These are phyloP conservation scores for Agrocybe chaxingu DNA, from an alignment of 768 basidiomycete species.

Conservation along the genomic window DNA sequence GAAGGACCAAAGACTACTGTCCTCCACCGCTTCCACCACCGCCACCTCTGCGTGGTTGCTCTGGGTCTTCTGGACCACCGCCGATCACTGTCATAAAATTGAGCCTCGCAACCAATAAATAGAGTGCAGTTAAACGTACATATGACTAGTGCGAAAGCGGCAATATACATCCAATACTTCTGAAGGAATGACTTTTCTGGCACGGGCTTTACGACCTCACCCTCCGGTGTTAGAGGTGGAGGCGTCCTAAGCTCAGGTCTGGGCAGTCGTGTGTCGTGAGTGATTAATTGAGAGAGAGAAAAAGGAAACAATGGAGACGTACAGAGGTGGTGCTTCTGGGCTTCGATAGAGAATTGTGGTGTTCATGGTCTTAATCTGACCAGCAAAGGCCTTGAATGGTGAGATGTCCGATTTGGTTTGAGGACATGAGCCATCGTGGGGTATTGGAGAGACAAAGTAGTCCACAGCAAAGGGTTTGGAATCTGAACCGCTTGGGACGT, in stretches of 20 bases:
- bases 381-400: constrained; percentile 22
- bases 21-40: not conserved
- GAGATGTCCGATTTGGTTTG: constrained; percentile 22
- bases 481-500: constrained; percentile 37
- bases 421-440: constrained; percentile 69
- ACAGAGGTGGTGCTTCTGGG: constrained; percentile 57
- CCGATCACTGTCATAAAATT: constrained; percentile 25
- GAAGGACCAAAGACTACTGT: not conserved
- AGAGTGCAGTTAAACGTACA: constrained; percentile 36
- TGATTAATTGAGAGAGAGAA: constrained; percentile 4
- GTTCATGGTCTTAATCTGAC: constrained; percentile 34
- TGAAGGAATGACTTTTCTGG: constrained; percentile 80
- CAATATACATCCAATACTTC: constrained; percentile 89
- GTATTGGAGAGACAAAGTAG: constrained; percentile 66
- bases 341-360: constrained; percentile 47
- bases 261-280: not conserved
- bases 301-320: constrained; percentile 22
- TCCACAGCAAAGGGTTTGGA: constrained; percentile 62
- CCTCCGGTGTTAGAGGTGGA: constrained; percentile 63
- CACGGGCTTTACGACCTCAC: constrained; percentile 54
- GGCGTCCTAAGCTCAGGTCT: constrained; percentile 71
- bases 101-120: not conserved
- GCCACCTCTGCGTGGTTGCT: constrained; percentile 26
- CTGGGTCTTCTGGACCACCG: constrained; percentile 35
- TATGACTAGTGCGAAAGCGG: constrained; percentile 52